Evolutionary conservation across 2,329 filamentous ascomycete genomes (phyloP), one percentile per base, ranked within the genome.

Genomic region (Ophiostoma perfectum): DNA sequence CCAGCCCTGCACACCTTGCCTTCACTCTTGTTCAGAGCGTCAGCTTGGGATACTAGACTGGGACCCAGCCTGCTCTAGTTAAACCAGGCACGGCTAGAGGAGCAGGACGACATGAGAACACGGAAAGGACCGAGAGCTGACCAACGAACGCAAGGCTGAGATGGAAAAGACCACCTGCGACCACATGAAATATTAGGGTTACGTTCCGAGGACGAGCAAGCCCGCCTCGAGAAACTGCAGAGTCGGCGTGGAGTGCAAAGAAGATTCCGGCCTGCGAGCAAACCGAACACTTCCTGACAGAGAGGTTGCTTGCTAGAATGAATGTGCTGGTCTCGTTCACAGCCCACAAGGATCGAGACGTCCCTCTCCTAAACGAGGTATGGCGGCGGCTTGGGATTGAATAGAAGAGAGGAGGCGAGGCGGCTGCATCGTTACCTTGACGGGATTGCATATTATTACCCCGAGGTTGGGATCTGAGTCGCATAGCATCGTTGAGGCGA

Each of bases 161-260:
- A n/a, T 27, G 6, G 41, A 14, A 71, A n/a, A 36, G 18, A n/a
- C n/a, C 18, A 64, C 14, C 14, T 12, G 36, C 76, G 87, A 88
- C 91, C 90, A 90, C 87, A 78, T 3, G 77, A 81, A 79, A 81
- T 82, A 85, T 90, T 97, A 97, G 93, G 93, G 93, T 96, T 97
- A 96, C 93, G 91, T 93, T 93, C 91, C 92, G 88, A 89, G 80
- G 41, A 27, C n/a, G 44, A 82, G 60, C 36, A 16, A 62, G 14
- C 58, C 58, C 36, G 16, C 60, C 60, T 84, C 87, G 90, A 88
- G 88, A 85, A 86, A 92, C 91, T 92, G 84, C 90, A 77, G 82
- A 85, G 89, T 87, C 88, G 88, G 90, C 87, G 87, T 81, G 80
- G 84, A 90, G 91, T 90, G 83, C 80, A 80, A 71, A 68, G 70